phyloP scores from a whole-genome alignment of 2,329 filamentous ascomycete species.

The Arthrobotrys conoides region DNA sequence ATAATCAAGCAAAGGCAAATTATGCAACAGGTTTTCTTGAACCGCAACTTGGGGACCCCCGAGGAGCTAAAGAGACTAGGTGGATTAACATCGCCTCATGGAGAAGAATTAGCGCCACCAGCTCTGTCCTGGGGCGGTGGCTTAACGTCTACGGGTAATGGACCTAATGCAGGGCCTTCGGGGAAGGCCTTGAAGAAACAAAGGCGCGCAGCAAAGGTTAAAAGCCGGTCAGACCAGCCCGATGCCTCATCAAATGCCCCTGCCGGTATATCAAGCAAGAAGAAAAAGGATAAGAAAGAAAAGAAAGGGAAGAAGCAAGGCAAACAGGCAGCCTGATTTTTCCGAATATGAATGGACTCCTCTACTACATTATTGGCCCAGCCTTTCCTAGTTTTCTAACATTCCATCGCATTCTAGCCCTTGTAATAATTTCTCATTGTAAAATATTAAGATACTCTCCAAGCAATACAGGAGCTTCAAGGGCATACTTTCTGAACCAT shows the following conservation, averaged over 20 bases:
- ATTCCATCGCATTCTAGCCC: conserved; percentile 13
- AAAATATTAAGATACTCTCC: conserved; percentile 37
- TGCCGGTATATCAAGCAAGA: neutral
- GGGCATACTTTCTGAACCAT: conserved; percentile 2
- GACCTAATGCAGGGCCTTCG: neutral
- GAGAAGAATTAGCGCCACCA: neutral
- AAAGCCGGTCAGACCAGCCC: conserved; percentile 35
- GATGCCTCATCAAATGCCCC: neutral
- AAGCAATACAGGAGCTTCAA: conserved; percentile 7
- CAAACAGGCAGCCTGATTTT: conserved; percentile 30
- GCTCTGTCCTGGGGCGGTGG: conserved; percentile 10
- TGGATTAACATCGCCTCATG: conserved; percentile 18
- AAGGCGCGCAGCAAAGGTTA: conserved; percentile 50
- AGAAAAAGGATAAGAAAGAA: conserved; percentile 35
- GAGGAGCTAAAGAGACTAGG: conserved; percentile 46
- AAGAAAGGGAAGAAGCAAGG: conserved; percentile 37
- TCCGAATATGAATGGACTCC: neutral
- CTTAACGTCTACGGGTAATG: neutral
- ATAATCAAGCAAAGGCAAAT: conserved; percentile 77
- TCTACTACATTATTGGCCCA: neutral
- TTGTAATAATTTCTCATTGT: conserved; percentile 46
- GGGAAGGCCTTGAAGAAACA: conserved; percentile 51
- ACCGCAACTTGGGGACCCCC: conserved; percentile 43
- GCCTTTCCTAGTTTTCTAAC: conserved; percentile 1
- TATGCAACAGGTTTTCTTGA: conserved; percentile 61